Percentiles rank a stretch among this genome's conserved stretches.
Conservation (phyloP, 2,329 filamentous ascomycete genomes). For the Cadophora sp. region DNA sequence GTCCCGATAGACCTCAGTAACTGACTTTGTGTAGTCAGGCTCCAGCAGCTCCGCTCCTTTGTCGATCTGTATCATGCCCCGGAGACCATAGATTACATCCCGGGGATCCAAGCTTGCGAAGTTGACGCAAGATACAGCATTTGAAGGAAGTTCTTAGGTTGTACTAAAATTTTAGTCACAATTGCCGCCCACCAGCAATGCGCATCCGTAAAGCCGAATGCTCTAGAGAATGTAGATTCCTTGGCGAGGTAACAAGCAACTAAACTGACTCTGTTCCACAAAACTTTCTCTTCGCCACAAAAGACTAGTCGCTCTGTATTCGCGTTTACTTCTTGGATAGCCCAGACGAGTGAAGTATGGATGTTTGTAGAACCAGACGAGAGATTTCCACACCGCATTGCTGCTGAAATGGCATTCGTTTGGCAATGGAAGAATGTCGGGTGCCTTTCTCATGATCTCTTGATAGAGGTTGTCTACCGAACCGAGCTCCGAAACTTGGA, state of each 20-base stretch:
- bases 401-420: slow-evolving; percentile 38
- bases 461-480: slow-evolving; percentile 27
- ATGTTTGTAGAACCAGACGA: slow-evolving; percentile 39
- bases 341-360: slow-evolving; percentile 40
- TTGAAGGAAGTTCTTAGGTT: slow-evolving; percentile 41
- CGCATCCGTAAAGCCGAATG: slow-evolving; percentile 37
- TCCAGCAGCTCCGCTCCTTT: slow-evolving; percentile 24
- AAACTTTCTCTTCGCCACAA: slow-evolving; percentile 37
- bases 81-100: slow-evolving; percentile 32
- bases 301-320: slow-evolving; percentile 34
- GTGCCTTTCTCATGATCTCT: slow-evolving; percentile 33
- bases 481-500: slow-evolving; percentile 22
- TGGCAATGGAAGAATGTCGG: slow-evolving; percentile 33
- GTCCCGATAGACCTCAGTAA: slow-evolving; percentile 29
- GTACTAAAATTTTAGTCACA: slow-evolving; percentile 38
- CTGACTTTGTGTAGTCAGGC: slow-evolving; percentile 31
- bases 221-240: slow-evolving; percentile 40
- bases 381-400: slow-evolving; percentile 35
- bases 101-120: slow-evolving; percentile 30
- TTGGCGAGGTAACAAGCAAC: slow-evolving; percentile 42
- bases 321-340: slow-evolving; percentile 39
- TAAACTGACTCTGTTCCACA: slow-evolving; percentile 39
- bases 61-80: slow-evolving; percentile 29
- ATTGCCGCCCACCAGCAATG: slow-evolving; percentile 42
- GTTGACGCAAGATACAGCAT: slow-evolving; percentile 42